These are phyloP conservation scores for Diospyros lotus DNA, from an alignment of 148 eudicot species.

Conservation along the genomic window DNA sequence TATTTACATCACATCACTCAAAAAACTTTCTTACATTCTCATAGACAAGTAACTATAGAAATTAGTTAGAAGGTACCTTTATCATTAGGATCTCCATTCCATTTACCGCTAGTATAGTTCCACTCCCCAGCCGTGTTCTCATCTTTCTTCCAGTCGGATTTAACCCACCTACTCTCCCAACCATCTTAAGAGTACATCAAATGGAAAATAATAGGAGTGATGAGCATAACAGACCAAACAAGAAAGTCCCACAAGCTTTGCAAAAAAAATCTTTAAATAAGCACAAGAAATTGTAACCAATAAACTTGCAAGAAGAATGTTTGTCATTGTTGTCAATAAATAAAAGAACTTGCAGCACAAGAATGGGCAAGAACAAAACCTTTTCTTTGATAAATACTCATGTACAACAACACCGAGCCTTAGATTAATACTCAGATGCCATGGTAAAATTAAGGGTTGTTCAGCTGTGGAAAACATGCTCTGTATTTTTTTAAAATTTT, in stretches of 20 bases:
- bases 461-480: too few species aligned
- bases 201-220: neutral
- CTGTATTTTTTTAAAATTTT: too few species aligned
- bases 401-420: neutral
- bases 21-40: constrained; percentile 28
- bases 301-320: neutral
- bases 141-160: constrained; percentile 94
- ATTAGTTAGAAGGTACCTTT: constrained; percentile 47
- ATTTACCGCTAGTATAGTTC: constrained; percentile 94
- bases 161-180: constrained; percentile 92
- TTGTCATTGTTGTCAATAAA: neutral
- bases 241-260: constrained; percentile 34
- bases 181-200: constrained; percentile 47
- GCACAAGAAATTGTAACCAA: constrained; percentile 36
- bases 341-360: too few species aligned
- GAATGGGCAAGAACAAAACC: too few species aligned
- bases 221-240: neutral
- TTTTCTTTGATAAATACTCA: too few species aligned
- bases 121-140: constrained; percentile 93
- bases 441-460: neutral
- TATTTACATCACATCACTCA: neutral
- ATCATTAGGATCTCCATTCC: constrained; percentile 84
- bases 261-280: neutral
- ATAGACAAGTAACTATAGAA: neutral
- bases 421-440: neutral